phyloP scores from a whole-genome alignment of 2,329 filamentous ascomycete genomes.

The Tolypocladium amazonense region DNA sequence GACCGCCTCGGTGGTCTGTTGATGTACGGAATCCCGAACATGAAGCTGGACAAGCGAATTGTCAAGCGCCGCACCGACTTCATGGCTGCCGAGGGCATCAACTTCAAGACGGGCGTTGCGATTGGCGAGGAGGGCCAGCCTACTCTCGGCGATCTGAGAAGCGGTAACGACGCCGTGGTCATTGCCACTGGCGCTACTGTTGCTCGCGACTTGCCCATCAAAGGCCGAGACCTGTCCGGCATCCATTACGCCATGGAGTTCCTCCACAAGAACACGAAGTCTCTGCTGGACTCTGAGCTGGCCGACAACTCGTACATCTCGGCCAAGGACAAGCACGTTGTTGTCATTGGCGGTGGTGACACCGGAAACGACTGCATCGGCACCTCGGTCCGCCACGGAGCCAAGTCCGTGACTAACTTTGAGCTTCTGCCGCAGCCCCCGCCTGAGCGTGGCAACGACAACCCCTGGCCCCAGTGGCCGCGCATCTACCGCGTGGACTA shows the following conservation, averaged over 20 bases:
- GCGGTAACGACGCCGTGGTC: conserved; percentile 70
- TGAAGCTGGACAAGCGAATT: conserved; percentile 98
- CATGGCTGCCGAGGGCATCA: conserved; percentile 80
- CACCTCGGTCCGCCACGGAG: conserved; percentile 89
- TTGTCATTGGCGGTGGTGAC: conserved; percentile 95
- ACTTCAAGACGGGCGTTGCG: conserved; percentile 66
- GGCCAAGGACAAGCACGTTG: conserved; percentile 89
- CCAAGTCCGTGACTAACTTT: conserved; percentile 94
- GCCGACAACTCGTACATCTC: conserved; percentile 80
- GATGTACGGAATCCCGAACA: conserved; percentile 98
- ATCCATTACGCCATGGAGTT: conserved; percentile 98
- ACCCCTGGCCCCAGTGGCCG: conserved; percentile 98
- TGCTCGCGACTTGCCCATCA: conserved; percentile 83
- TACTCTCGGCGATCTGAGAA: conserved; percentile 61
- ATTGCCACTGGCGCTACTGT: conserved; percentile 91
- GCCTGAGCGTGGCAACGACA: conserved; percentile 80
- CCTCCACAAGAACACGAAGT: conserved; percentile 95
- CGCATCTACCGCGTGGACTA: conserved; percentile 98
- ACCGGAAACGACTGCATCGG: conserved; percentile 98
- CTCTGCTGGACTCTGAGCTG: conserved; percentile 83
- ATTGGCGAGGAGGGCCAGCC: conserved; percentile 61
- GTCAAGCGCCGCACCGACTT: conserved; percentile 93
- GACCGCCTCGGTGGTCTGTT: conserved; percentile 85
- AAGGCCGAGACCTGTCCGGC: conserved; percentile 76
- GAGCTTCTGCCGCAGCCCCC: conserved; percentile 90